Evolutionary conservation across 2,329 filamentous ascomycete species (phyloP).

Genomic region (Alternaria longipes): DNA sequence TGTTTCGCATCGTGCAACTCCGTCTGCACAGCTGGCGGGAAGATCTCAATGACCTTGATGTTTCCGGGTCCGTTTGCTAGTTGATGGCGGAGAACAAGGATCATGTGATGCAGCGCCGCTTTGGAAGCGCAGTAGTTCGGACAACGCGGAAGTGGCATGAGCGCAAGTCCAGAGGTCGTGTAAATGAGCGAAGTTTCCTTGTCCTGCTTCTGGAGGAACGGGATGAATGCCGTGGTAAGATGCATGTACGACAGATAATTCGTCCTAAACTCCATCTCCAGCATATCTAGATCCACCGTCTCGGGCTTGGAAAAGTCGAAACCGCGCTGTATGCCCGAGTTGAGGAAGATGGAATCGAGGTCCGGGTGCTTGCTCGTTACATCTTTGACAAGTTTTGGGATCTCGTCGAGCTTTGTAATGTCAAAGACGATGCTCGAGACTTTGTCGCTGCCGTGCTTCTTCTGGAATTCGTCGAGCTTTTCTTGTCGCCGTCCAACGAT

Average conservation of each 20-base stretch:
- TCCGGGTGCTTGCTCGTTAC: slow-evolving; percentile 59
- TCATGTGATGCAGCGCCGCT: slow-evolving; percentile 64
- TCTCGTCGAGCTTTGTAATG: slow-evolving; percentile 59
- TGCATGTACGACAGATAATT: slow-evolving; percentile 62
- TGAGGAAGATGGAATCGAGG: slow-evolving; percentile 62
- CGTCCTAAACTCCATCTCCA: slow-evolving; percentile 59
- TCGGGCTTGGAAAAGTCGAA: slow-evolving; percentile 61
- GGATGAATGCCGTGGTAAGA: slow-evolving; percentile 61
- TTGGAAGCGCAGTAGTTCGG: slow-evolving; percentile 66
- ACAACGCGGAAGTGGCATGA: slow-evolving; percentile 59
- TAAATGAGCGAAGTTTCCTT: slow-evolving; percentile 56
- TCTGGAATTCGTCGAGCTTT: slow-evolving; percentile 59
- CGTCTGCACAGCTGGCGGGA: slow-evolving; percentile 65
- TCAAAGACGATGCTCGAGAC: slow-evolving; percentile 59
- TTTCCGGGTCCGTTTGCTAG: slow-evolving; percentile 56
- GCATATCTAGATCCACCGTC: slow-evolving; percentile 55
- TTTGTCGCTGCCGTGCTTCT: slow-evolving; percentile 58
- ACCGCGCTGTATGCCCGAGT: slow-evolving; percentile 62
- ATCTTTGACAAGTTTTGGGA: slow-evolving; percentile 56
- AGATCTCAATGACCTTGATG: slow-evolving; percentile 65
- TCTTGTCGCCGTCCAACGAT: slow-evolving; percentile 62
- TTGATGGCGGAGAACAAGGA: slow-evolving; percentile 62
- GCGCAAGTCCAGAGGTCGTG: slow-evolving; percentile 61
- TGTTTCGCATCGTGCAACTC: slow-evolving; percentile 65
- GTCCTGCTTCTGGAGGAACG: slow-evolving; percentile 58